Evolutionary conservation across 257 asterid genomes (phyloP), one percentile per base, ranked within the genome.

Genomic region (Nicotiana paniculata): DNA sequence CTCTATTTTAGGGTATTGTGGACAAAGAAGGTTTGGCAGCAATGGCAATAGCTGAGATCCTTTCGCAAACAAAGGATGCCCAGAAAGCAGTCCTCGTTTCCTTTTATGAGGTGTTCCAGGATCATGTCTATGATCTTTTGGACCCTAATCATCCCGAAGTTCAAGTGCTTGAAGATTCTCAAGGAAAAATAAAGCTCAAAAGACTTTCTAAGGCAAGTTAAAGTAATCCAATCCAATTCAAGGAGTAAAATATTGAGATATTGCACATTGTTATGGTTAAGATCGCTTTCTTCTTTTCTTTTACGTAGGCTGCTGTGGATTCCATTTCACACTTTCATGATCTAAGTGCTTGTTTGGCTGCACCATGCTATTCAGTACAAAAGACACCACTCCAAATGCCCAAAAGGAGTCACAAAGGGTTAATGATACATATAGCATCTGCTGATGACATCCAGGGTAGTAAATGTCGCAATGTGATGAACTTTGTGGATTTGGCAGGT

Each of bases 401-500:
- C 46, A 85, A 84, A 85, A 90, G 91, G 74, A 87, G 86, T 82
- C 95, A 90, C 83, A 93, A 85, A 87, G 93, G 97, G 84, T 77
- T 93, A 86, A 89, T 91, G 87, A 85, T 96, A 82, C 87, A 87
- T 58, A 84, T 93, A 83, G 84, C 83, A 37, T 87, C 93, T 68
- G 77, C 79, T 55, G 85, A 91, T 68, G 89, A 82, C 70, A 81
- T 77, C 81, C 62, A 75, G 81, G 88, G 80, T 77, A 12, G 69
- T 84, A 93, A 87, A 86, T 28, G 72, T 77, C 84, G 57, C 9
- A 90, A 83, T 79, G 91, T 90, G 92, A 91, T 96, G 82, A 91
- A 90, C 84, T 96, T 96, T 82, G 92, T 96, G 84, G 98, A 96
- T 85, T 87, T 96, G 87, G 95, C 98, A 87, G 99, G 99, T 96